phyloP scores from a whole-genome alignment of 2,329 filamentous ascomycete species.

The Pseudocercospora ulei region DNA sequence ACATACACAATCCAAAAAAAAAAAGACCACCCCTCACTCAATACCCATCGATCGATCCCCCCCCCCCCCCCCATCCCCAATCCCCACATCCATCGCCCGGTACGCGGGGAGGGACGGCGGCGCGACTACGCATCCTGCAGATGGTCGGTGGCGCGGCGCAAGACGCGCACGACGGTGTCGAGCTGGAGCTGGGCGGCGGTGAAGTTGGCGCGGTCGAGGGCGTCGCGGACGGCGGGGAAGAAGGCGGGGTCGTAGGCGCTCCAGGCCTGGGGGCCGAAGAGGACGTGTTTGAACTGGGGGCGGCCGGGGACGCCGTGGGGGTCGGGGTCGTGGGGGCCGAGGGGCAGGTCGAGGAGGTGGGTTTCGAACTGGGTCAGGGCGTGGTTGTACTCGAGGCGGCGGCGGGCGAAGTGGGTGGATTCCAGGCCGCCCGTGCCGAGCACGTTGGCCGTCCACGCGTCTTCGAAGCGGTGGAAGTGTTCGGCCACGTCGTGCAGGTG shows the following conservation, averaged over 20 bases:
- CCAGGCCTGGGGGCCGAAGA: conserved; percentile 78
- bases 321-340: conserved; percentile 12
- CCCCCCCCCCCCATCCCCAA: no score
- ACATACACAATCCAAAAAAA: no score
- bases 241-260: conserved; percentile 56
- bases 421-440: conserved; percentile 64
- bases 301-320: conserved; percentile 56
- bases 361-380: conserved; percentile 75
- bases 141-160: conserved; percentile 51
- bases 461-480: conserved; percentile 66
- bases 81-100: no score
- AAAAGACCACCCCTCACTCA: no score
- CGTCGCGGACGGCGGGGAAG: conserved; percentile 80
- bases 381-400: conserved; percentile 66
- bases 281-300: conserved; percentile 85
- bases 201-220: conserved; percentile 64
- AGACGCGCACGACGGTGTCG: conserved; percentile 58
- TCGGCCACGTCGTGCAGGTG: conserved; percentile 52
- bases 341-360: conserved; percentile 64
- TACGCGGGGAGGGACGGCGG: conserved; percentile 62
- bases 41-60: no score
- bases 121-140: conserved; percentile 48
- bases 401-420: conserved; percentile 54
- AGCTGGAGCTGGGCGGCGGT: conserved; percentile 56
- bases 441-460: conserved; percentile 63